Conservation (phyloP, 139 green algal species). For the Coelastrella sp. region DNA sequence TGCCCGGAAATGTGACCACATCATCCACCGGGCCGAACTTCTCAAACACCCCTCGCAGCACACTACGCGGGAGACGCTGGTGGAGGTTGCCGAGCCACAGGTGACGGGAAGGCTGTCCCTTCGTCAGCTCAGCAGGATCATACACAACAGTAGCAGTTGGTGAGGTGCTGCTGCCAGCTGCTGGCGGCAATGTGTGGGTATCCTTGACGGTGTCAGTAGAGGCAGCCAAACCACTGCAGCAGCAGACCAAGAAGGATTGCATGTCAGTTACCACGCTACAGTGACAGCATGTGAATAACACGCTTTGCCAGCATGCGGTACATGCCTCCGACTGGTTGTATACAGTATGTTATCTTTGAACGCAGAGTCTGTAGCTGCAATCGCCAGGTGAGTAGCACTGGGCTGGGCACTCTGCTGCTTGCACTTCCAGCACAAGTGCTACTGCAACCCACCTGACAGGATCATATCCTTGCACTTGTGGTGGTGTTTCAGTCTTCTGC, state of each 20-base stretch:
- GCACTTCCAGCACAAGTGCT: neutral
- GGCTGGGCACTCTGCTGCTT: neutral
- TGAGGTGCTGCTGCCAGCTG: neutral
- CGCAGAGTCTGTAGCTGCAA: too few relatives aligned
- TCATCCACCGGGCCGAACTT: constrained; percentile 77
- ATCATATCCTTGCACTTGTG: neutral
- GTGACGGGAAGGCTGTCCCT: constrained; percentile 58
- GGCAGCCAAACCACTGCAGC: too few relatives aligned
- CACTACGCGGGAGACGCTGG: constrained; percentile 58
- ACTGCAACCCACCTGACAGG: neutral
- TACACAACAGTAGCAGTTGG: neutral
- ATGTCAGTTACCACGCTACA: too few relatives aligned
- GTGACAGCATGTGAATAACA: too few relatives aligned
- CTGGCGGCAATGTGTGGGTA: neutral
- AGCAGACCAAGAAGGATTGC: too few relatives aligned
- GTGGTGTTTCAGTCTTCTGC: neutral
- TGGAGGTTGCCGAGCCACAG: constrained; percentile 84
- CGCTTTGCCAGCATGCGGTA: too few relatives aligned
- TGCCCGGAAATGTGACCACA: constrained; percentile 78
- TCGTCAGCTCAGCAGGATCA: constrained; percentile 30
- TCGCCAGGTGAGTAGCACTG: too few relatives aligned
- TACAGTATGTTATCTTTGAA: too few relatives aligned
- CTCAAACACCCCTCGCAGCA: constrained; percentile 76
- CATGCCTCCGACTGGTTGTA: too few relatives aligned
- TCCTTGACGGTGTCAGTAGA: neutral